A percentile compares a stretch with the other conserved stretches of the same genome.
Conservation (phyloP, 2,329 filamentous ascomycete species). For the Xylariomycetidae sp. region DNA sequence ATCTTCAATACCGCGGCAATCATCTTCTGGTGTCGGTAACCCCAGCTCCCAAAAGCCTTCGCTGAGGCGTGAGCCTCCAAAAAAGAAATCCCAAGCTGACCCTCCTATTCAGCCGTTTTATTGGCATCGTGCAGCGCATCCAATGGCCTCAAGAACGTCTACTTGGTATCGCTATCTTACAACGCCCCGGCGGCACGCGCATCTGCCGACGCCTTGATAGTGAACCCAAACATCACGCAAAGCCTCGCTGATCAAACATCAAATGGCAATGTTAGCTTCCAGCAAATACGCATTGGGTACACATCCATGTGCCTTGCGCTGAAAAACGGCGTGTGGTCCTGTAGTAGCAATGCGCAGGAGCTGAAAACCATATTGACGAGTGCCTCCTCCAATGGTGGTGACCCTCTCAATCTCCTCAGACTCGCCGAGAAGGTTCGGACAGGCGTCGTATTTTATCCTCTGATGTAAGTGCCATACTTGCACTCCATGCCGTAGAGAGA, state of each 20-base stretch:
- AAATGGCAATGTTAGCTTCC: neutral
- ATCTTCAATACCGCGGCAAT: neutral
- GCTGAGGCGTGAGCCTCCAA: neutral
- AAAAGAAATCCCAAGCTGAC: neutral
- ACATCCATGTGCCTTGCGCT: slow-evolving; percentile 1
- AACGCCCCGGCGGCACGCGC: neutral
- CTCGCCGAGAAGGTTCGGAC: neutral
- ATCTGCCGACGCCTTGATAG: neutral
- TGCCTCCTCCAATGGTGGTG: neutral
- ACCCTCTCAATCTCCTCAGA: neutral
- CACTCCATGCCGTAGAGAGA: too few species aligned
- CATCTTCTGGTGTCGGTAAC: slow-evolving; percentile 3
- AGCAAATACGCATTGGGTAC: slow-evolving; percentile 1
- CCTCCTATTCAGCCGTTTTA: slow-evolving; percentile 1
- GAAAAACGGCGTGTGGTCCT: neutral
- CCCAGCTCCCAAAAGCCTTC: neutral
- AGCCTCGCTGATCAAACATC: neutral
- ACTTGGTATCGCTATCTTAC: slow-evolving; percentile 3
- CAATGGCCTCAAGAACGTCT: slow-evolving; percentile 3
- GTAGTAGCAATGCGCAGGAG: neutral
- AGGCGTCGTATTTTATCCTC: neutral
- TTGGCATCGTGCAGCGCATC: slow-evolving; percentile 1
- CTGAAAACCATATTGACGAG: neutral
- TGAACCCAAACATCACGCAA: slow-evolving; percentile 1
- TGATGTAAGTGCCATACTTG: neutral